Conservation (phyloP, 257 asterid genomes). For the Solanum gandarillasii region DNA sequence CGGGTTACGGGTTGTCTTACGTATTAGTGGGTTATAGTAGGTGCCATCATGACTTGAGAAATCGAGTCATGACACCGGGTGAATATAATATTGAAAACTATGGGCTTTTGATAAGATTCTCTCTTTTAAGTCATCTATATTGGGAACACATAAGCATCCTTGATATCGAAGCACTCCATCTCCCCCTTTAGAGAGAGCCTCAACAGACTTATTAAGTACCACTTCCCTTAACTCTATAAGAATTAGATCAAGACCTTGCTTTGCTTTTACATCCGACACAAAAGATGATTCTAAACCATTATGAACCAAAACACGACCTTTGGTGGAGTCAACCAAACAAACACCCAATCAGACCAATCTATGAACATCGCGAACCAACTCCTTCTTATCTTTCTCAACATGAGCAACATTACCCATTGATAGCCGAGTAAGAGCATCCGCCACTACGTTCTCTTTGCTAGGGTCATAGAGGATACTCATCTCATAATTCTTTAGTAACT, state of each 20-base stretch:
- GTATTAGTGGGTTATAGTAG: too few species aligned
- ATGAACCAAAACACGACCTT: not conserved
- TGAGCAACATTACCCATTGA: too few species aligned
- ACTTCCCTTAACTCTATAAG: not conserved
- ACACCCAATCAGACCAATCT: too few species aligned
- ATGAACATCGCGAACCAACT: too few species aligned
- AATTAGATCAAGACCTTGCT: not conserved
- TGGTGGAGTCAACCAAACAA: not conserved
- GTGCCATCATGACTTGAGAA: too few species aligned
- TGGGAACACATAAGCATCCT: not conserved
- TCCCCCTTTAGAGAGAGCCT: not conserved
- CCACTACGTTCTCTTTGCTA: too few species aligned
- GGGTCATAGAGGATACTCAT: too few species aligned
- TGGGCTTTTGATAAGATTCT: not conserved
- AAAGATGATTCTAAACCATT: not conserved
- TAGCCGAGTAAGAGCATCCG: too few species aligned
- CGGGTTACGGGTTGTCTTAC: too few species aligned
- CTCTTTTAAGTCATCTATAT: not conserved
- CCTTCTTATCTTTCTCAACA: too few species aligned
- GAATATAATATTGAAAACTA: not conserved
- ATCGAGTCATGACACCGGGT: not conserved
- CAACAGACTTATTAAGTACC: not conserved
- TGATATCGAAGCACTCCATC: not conserved
- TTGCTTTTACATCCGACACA: not conserved
- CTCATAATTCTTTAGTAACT: too few species aligned